phyloP scores from a whole-genome alignment of 257 asterid species.

The Ligustrum vulgare region DNA sequence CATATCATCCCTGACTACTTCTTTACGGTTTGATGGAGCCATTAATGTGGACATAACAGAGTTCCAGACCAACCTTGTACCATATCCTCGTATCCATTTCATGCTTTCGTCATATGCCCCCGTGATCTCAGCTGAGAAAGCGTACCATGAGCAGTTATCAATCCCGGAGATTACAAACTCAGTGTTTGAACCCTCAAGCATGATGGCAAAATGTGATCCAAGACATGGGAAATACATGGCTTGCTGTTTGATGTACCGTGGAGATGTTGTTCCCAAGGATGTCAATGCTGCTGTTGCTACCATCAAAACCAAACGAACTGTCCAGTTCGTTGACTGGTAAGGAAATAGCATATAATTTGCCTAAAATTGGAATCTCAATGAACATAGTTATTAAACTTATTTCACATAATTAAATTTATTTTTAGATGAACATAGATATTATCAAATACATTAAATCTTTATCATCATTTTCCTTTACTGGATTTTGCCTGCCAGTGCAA shows the following conservation, averaged over 20 bases:
- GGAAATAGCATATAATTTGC: neutral
- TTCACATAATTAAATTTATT: neutral
- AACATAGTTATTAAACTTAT: neutral
- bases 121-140: conserved; percentile 19
- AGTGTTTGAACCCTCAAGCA: conserved; percentile 15
- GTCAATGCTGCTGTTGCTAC: conserved; percentile 15
- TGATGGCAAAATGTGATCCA: conserved; percentile 18
- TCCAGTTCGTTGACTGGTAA: conserved; percentile 13
- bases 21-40: conserved; percentile 19
- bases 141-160: conserved; percentile 16
- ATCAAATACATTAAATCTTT: neutral
- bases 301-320: conserved; percentile 13
- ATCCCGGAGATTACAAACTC: conserved; percentile 13
- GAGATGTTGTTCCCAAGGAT: conserved; percentile 20
- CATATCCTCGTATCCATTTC: conserved; percentile 17
- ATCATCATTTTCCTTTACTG: neutral
- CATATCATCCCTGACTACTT: conserved; percentile 15
- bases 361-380: neutral
- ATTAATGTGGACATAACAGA: conserved; percentile 12
- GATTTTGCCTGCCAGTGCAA: neutral
- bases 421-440: too few relatives aligned
- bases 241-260: conserved; percentile 19
- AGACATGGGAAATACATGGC: conserved; percentile 19
- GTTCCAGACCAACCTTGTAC: conserved; percentile 20
- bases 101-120: conserved; percentile 20